Evolutionary conservation across 2,329 filamentous ascomycete species (phyloP).

Genomic region (Penicillium brasilianum): DNA sequence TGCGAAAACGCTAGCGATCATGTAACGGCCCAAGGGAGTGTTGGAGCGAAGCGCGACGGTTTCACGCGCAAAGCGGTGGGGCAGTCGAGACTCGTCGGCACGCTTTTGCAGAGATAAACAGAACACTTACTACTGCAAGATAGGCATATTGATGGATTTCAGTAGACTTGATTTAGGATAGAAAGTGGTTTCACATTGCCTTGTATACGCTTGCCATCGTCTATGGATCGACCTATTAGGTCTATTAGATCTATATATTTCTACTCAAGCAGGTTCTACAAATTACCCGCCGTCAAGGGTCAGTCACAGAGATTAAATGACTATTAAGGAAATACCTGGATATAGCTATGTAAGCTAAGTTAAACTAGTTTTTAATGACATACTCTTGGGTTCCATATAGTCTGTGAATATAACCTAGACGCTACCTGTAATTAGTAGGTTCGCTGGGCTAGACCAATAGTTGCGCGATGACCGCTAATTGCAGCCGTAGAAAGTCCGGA

Average conservation of each 20-base stretch:
- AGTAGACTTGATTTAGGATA: background rate
- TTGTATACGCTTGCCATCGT: background rate
- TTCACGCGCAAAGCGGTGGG: slow-evolving; percentile 30
- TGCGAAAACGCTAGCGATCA: slow-evolving; percentile 2
- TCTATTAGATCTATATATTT: background rate
- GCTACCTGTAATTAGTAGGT: background rate
- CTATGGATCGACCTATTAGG: background rate
- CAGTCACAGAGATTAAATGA: background rate
- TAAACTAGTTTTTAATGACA: background rate
- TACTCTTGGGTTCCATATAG: too few species aligned
- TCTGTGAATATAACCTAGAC: too few species aligned
- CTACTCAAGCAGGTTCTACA: background rate
- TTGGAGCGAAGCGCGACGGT: slow-evolving; percentile 8
- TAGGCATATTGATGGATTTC: background rate
- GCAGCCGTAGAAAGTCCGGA: slow-evolving; percentile 9
- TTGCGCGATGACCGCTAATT: slow-evolving; percentile 8
- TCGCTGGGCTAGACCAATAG: background rate
- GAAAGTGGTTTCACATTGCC: background rate
- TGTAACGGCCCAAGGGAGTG: background rate
- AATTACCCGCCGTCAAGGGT: background rate
- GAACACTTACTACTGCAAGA: background rate
- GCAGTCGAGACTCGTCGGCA: slow-evolving; percentile 13
- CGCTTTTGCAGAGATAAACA: background rate
- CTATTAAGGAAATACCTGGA: background rate
- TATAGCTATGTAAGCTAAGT: background rate